Conservation (phyloP, 1,139 yeast species). For the Blastobotrys persicus region DNA sequence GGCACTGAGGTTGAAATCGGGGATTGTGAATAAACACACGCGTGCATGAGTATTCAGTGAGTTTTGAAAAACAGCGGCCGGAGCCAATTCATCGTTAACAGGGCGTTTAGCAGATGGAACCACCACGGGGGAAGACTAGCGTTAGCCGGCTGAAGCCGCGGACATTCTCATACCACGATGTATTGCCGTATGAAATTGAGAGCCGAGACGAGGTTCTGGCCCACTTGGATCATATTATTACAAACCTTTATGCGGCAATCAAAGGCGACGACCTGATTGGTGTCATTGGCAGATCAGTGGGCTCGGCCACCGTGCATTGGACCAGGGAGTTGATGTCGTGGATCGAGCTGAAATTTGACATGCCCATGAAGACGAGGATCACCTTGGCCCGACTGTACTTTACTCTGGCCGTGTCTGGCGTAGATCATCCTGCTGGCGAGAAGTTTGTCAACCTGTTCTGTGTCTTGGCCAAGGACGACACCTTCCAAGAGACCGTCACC, state of each 20-base stretch:
- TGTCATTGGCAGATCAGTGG: constrained; percentile 64
- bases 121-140: not conserved
- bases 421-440: constrained; percentile 63
- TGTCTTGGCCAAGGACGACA: constrained; percentile 41
- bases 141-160: constrained; percentile 35
- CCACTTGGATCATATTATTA: constrained; percentile 74
- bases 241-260: constrained; percentile 76
- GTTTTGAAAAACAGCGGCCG: not conserved
- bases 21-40: not conserved
- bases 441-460: constrained; percentile 67
- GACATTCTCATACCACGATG: constrained; percentile 55
- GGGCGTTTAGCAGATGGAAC: not conserved
- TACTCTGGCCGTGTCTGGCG: constrained; percentile 69
- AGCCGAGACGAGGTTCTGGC: constrained; percentile 64
- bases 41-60: not conserved
- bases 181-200: constrained; percentile 78
- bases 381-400: constrained; percentile 69
- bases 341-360: constrained; percentile 73
- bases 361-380: constrained; percentile 67
- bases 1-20: not conserved
- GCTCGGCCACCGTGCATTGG: constrained; percentile 81
- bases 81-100: not conserved
- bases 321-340: constrained; percentile 82
- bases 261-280: constrained; percentile 77
- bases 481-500: constrained; percentile 25